Base-by-base conservation (phyloP, 176 grass and related monocot genomes). In the Juncus inflexus region DNA sequence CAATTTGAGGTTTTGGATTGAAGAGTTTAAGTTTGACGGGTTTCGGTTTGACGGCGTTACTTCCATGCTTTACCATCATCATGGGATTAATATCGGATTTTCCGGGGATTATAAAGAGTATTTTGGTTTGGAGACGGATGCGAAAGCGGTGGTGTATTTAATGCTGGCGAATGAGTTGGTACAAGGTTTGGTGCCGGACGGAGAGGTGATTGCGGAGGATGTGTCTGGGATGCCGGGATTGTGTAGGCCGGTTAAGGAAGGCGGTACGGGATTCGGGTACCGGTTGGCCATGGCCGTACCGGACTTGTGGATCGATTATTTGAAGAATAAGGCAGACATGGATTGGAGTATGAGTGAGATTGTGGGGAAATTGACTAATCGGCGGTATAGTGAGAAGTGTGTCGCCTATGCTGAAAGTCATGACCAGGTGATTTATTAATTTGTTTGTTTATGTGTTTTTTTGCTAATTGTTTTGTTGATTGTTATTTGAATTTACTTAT, bases 201-300 rank as follows among this genome's bases (percentile, higher is more conserved):
- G 73, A 69, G 86, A 87, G 64, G 58, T 92, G 55, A 45, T 99
- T 43, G 94, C 88, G 54, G 94, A 99, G 86, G 94, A 99, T 86
- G 94, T 99, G 80, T 99, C 94, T 77, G 94, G 94, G 57, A 99
- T 92, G 88, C 94, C 94, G 64, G 80, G 66, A 66, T 85, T 99
- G 61, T 99, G 94, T 66, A 64, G 72, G 0, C 59, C 85, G 67
- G 88, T 89, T 82, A 52, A 64, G 60, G 94, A 99, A 89, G 88
- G 88, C 86, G 94, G 85, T 53, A 78, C 89, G 50, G 94, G 94
- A 39, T 99, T 99, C 82, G 88, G 91, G 73, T 89, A 89, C 78
- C 82, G 94, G 55, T 69, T 99, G 64, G 88, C 94, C 58, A 92
- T 92, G 94, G 88, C 94, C 63, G 88, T 99, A 68, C 94, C 94